These are phyloP conservation scores for Geotrichum cucujoidarum DNA, from an alignment of 1,139 yeast species.

Conservation along the genomic window DNA sequence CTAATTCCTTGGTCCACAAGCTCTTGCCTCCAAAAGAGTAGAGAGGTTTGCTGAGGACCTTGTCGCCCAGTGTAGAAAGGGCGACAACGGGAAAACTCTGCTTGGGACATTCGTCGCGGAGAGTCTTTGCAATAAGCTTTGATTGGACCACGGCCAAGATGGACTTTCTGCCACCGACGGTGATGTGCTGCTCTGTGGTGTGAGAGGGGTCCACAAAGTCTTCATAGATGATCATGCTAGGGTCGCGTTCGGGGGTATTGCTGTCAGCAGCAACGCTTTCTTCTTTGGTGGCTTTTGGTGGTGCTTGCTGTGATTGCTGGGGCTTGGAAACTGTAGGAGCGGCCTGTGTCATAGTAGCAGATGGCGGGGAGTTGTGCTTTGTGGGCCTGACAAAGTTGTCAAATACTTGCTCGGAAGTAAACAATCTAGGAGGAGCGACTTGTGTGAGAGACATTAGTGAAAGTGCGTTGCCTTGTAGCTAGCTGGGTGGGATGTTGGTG, in stretches of 20 bases:
- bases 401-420: conserved; percentile 7
- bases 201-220: conserved; percentile 15
- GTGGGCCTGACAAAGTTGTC: conserved; percentile 1
- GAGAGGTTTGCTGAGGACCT: conserved; percentile 75
- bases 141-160: conserved; percentile 83
- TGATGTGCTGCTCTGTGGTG: conserved; percentile 12
- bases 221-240: conserved; percentile 18
- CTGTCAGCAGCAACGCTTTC: not conserved
- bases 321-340: not conserved
- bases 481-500: too few relatives aligned
- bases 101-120: conserved; percentile 50
- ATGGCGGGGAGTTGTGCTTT: not conserved
- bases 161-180: conserved; percentile 86
- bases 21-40: conserved; percentile 96
- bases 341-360: not conserved
- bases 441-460: conserved; percentile 12
- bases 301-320: not conserved
- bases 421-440: conserved; percentile 9
- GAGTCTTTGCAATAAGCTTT: conserved; percentile 60
- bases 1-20: conserved; percentile 93
- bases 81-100: conserved; percentile 69
- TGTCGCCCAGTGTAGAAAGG: conserved; percentile 83
- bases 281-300: not conserved
- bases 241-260: conserved; percentile 18
- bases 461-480: too few relatives aligned